These are phyloP conservation scores for Marasmius sp. DNA, from an alignment of 1,284 basidiomycete species.

Conservation along the genomic window DNA sequence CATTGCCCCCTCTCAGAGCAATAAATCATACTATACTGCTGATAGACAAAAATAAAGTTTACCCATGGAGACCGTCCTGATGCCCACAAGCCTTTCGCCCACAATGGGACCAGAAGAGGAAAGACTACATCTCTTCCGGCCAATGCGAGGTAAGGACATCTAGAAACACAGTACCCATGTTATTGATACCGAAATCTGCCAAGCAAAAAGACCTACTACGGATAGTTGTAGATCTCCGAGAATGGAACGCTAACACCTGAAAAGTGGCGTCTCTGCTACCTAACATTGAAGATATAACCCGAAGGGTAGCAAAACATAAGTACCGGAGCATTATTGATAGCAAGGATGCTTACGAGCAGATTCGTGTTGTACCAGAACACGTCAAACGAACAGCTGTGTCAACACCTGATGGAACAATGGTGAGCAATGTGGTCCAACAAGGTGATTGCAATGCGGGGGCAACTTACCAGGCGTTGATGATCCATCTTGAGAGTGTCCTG, in stretches of 20 bases:
- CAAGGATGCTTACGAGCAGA: constrained; percentile 31
- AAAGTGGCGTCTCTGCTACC: constrained; percentile 18
- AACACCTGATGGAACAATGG: constrained; percentile 29
- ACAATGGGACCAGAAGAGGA: constrained; percentile 23
- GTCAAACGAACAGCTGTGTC: constrained; percentile 19
- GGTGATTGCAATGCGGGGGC: constrained; percentile 29
- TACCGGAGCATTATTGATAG: constrained; percentile 25
- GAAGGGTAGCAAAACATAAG: constrained; percentile 30
- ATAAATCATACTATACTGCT: constrained; percentile 36
- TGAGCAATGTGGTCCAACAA: constrained; percentile 26
- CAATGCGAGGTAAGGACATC: constrained; percentile 27
- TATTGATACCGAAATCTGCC: constrained; percentile 29
- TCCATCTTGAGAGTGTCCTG: too few relatives aligned
- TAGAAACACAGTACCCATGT: constrained; percentile 33
- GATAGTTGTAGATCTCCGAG: constrained; percentile 25
- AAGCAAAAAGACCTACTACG: constrained; percentile 17
- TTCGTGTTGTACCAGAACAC: constrained; percentile 24
- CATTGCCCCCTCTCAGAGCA: constrained; percentile 26
- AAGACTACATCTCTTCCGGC: constrained; percentile 24
- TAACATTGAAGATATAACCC: constrained; percentile 20
- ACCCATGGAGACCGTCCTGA: constrained; percentile 24
- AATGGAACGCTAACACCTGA: constrained; percentile 20
- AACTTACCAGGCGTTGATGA: constrained; percentile 26
- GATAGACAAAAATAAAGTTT: constrained; percentile 27
- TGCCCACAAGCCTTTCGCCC: constrained; percentile 28